phyloP scores from a whole-genome alignment of 2,329 filamentous ascomycete species.

The Cephalotrichum gorgonifer region DNA sequence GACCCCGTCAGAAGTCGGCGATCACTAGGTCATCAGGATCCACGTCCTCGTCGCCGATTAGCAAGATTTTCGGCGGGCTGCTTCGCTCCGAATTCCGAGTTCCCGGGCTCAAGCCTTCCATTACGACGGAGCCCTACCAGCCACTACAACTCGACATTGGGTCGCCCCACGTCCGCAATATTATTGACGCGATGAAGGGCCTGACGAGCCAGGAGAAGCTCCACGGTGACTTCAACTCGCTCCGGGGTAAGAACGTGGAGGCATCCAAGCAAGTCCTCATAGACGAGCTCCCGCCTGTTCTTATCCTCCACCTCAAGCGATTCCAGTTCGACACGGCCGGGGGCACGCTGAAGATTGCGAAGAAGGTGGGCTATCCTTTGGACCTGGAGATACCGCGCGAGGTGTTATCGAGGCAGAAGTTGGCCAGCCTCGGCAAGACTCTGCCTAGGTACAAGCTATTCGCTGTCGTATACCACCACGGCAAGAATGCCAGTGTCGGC shows the following conservation, averaged over 20 bases:
- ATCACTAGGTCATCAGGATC: constrained; percentile 79
- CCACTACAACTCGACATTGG: constrained; percentile 92
- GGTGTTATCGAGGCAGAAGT: constrained; percentile 68
- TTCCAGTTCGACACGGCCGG: constrained; percentile 89
- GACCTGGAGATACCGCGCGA: constrained; percentile 91
- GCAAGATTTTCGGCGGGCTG: constrained; percentile 88
- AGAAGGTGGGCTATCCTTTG: constrained; percentile 89
- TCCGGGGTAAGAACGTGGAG: constrained; percentile 62
- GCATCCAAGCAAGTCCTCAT: constrained; percentile 95
- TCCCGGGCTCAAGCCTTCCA: constrained; percentile 77
- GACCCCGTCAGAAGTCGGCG: constrained; percentile 78
- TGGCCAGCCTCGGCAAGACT: constrained; percentile 54
- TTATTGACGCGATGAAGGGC: constrained; percentile 79
- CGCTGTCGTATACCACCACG: constrained; percentile 92
- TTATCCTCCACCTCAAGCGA: constrained; percentile 92
- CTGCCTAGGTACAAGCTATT: constrained; percentile 78
- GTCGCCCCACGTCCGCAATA: constrained; percentile 75
- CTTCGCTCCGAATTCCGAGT: constrained; percentile 83
- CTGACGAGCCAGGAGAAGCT: constrained; percentile 77
- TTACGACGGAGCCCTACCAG: constrained; percentile 89
- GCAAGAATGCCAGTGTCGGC: constrained; percentile 89
- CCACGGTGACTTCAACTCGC: constrained; percentile 73
- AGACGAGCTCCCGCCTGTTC: constrained; percentile 77
- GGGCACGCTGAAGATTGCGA: constrained; percentile 96
- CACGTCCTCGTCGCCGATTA: constrained; percentile 69